phyloP scores from a whole-genome alignment of 2,329 filamentous ascomycete genomes.

The Myriosclerotinia duriaeana region DNA sequence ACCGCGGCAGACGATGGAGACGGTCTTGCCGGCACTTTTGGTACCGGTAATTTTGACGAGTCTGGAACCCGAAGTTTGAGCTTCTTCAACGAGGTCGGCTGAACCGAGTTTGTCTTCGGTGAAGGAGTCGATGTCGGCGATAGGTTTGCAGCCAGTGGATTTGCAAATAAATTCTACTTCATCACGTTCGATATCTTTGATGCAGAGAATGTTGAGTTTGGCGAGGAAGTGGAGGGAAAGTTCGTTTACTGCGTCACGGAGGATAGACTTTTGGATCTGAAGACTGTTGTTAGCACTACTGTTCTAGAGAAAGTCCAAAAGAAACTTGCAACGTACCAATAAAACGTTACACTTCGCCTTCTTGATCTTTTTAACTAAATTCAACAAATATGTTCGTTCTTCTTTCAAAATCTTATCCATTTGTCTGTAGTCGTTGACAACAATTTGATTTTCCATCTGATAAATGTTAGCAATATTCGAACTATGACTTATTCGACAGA shows the following conservation, averaged over 20 bases:
- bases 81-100: conserved; percentile 91
- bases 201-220: conserved; percentile 89
- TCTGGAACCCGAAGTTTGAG: conserved; percentile 79
- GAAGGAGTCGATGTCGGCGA: conserved; percentile 97
- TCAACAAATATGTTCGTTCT: conserved; percentile 94
- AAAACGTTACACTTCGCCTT: conserved; percentile 97
- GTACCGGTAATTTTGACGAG: conserved; percentile 96
- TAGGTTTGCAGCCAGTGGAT: conserved; percentile 96
- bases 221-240: conserved; percentile 95
- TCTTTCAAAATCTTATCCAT: conserved; percentile 99
- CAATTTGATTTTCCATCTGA: conserved; percentile 98
- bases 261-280: conserved; percentile 96
- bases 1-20: conserved; percentile 90
- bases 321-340: conserved; percentile 8
- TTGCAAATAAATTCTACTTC: conserved; percentile 99
- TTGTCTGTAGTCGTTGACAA: conserved; percentile 98
- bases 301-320: not conserved
- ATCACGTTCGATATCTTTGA: conserved; percentile 98
- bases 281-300: conserved; percentile 46
- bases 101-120: conserved; percentile 96
- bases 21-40: conserved; percentile 79
- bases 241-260: conserved; percentile 96
- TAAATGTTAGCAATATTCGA: conserved; percentile 29
- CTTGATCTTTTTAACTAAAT: conserved; percentile 99
- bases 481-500: not conserved